These are phyloP conservation scores for Fusarium siculi DNA, from an alignment of 2,329 filamentous ascomycete genomes.

Conservation along the genomic window DNA sequence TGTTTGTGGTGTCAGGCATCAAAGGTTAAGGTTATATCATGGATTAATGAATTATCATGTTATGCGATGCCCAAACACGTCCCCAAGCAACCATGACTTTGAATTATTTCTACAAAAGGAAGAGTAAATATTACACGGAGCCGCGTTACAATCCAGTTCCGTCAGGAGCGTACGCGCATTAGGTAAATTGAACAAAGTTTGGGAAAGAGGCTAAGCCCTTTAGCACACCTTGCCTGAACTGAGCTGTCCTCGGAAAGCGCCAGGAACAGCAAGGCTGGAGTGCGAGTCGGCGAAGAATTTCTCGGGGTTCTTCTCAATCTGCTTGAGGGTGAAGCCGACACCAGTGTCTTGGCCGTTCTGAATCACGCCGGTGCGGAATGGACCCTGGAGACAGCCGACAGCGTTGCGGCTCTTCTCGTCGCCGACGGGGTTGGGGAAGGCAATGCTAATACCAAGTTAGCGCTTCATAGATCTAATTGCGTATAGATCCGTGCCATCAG, in stretches of 20 bases:
- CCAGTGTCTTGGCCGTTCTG: conserved; percentile 48
- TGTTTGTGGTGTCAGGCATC: not conserved
- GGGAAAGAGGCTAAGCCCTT: not conserved
- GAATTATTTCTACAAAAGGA: conserved; percentile 4
- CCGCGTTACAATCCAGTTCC: not conserved
- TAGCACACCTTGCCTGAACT: conserved; percentile 34
- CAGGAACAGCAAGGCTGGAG: conserved; percentile 58
- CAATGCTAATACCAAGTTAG: conserved; percentile 47
- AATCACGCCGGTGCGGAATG: conserved; percentile 50
- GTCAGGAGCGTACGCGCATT: not conserved
- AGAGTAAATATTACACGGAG: not conserved
- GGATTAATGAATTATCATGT: conserved; percentile 35
- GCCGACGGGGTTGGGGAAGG: conserved; percentile 60
- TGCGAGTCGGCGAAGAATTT: conserved; percentile 66
- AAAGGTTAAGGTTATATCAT: conserved; percentile 12
- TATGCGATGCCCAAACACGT: conserved; percentile 4
- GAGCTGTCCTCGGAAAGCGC: conserved; percentile 64
- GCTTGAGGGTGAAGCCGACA: conserved; percentile 57
- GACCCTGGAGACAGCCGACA: conserved; percentile 55
- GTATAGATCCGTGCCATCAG: not conserved
- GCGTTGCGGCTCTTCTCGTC: conserved; percentile 49
- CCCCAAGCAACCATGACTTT: conserved; percentile 12
- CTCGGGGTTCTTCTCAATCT: conserved; percentile 62
- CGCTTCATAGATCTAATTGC: not conserved
- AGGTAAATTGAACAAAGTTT: not conserved